Evolutionary conservation across 352 stramenopile genomes (phyloP), one percentile per base, ranked within the genome.

Genomic region (Pythium guiyangense): DNA sequence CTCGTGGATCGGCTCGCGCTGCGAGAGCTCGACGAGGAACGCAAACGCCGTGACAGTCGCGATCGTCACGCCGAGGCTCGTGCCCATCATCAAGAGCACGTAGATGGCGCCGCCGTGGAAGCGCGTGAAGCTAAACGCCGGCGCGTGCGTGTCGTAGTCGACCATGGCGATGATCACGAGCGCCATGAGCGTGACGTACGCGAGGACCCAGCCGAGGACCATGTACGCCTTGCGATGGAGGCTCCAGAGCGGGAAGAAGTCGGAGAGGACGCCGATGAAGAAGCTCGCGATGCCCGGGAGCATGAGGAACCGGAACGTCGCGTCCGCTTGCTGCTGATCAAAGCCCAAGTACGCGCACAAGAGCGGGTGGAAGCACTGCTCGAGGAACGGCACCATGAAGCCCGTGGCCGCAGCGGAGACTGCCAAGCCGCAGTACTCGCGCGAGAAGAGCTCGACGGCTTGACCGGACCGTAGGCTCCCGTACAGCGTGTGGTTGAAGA

Each of bases 201-300:
- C 77, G 37, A 84, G 73, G 18, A 87, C 69, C 81, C 79, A 92
- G 9, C 78, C 81, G 43, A 76, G 71, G 22, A 90, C 58, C 64
- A 92, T 90, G 64, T 90, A 92, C 22, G 77, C 78, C 65, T 92
- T 92, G 27, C 82, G 79, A 20, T 90, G 79, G 26, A 90, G 82
- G 48, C 59, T 80, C 70, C 77, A 84, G 14, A 92, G 66, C 60
- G 82, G 82, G 48, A 88, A 92, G 39, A 87, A 90, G 61, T 92
- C 82, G 2, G 82, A 92, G n/a, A 88, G 29, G 18, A 88, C 49
- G 12, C 82, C 82, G 57, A 92, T 88, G 44, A 92, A 83, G 52
- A 92, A 85, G 62, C 77, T 89, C 40, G 76, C 42, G 25, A 86
- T 66, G 2, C 79, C 77, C 0, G 79, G 79, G 0, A 92, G 57